These are phyloP conservation scores for Adansonia digitata DNA, from an alignment of 345 rosid species.

Conservation along the genomic window DNA sequence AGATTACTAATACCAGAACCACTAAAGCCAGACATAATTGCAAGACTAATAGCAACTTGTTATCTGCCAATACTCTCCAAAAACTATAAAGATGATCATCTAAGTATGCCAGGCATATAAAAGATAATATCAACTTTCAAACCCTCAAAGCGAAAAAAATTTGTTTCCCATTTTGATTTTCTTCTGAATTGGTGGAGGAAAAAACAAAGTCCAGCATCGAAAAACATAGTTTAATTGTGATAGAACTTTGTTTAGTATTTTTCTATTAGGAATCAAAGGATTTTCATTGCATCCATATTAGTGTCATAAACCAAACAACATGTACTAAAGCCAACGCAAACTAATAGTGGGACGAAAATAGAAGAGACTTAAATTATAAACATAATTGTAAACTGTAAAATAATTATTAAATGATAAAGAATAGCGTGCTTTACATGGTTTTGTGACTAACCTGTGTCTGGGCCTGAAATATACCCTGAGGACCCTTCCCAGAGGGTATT, in stretches of 20 bases:
- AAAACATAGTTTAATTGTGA: background rate
- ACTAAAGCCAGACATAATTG: background rate
- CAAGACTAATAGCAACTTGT: background rate
- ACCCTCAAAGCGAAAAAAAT: too few species aligned
- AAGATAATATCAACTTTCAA: background rate
- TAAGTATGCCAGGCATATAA: background rate
- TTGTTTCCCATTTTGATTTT: background rate
- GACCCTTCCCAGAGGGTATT: background rate
- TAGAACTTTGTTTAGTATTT: background rate
- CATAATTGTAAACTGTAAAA: background rate
- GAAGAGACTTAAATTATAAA: background rate
- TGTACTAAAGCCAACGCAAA: background rate
- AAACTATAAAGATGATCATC: too few species aligned
- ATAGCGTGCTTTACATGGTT: background rate
- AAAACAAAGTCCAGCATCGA: background rate
- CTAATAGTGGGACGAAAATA: background rate
- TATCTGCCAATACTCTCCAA: background rate
- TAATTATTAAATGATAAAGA: background rate
- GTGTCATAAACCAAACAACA: background rate
- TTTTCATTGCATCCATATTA: background rate
- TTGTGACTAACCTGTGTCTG: slow-evolving; percentile 9
- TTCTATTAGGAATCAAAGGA: background rate
- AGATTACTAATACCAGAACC: background rate
- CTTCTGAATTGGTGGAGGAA: background rate
- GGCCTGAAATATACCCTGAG: slow-evolving; percentile 1